Evolutionary conservation across 345 rosid species (phyloP), one percentile per base, ranked within the genome.

Genomic region (Euclidium syriacum): DNA sequence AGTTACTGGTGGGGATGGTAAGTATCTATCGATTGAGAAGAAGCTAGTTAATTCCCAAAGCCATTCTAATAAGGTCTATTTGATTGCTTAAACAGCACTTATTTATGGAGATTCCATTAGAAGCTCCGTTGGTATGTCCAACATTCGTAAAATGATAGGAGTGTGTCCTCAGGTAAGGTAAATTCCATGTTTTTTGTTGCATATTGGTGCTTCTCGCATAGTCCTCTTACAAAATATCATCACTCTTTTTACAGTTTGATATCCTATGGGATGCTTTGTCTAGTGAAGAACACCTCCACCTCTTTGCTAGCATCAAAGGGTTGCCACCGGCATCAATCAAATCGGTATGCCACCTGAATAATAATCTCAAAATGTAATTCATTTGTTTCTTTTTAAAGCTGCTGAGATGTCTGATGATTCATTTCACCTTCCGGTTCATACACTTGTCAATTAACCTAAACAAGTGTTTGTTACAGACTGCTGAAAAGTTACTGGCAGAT

Each of bases 101-200:
- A 79, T 89, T 43, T 89, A 82, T 62, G 89, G 95, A 53, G 19
- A 80, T 72, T 92, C 96, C 1, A 75, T 87, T 63, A 75, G 88
- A 73, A 87, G 85, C 73, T 75, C 91, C 10, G 85, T 83, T 52
- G 89, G 94, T 61, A 85, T 89, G 98, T 80, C 98, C 67, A 87
- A 81, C 71, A 82, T 92, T 69, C 80, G 78, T 52, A 77, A 73
- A 74, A 68, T 83, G 16, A 86, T 86, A 2, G 98, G 98, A 55
- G 94, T 92, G 72, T 92, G 96, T 78, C 98, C 96, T 48, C 98
- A 87, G 95, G 98, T 92, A 33, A 22, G 17, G n/a, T n/a, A n/a
- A n/a, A n/a, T n/a, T n/a, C 16, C 51, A 48, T 41, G n/a, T 56
- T 20, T 46, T 22, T 51, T 15, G 32, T 35, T 39, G 39, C 47